Base-by-base conservation (phyloP, 495 filamentous ascomycete genomes). In the Tuber magnatum region DNA sequence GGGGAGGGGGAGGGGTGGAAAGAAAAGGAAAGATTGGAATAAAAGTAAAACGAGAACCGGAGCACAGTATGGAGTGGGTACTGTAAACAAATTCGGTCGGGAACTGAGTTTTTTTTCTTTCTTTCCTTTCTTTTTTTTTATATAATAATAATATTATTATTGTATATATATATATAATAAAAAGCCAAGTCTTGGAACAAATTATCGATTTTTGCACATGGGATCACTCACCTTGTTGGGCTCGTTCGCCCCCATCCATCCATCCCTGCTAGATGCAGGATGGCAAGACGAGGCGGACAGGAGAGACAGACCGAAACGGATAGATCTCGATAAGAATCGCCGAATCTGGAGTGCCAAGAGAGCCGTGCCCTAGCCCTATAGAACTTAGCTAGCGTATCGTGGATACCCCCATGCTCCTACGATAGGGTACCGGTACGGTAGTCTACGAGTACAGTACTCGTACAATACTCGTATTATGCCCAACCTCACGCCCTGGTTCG, bases 171-270 rank as follows among this genome's bases (percentile, higher is more conserved):
- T n/a, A n/a, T n/a, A n/a, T n/a, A n/a, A n/a, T n/a, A n/a, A n/a
- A n/a, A n/a, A 40, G 7, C 7, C 39, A 7, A 40, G 39, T 40
- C 7, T 46, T 20, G 1, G 51, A 32, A 61, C 24, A 61, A 35
- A 65, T 65, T 65, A 32, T 65, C 56, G 56, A 65, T 65, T 65
- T 35, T 65, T 65, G 56, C 56, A 65, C 56, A 35, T 28, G 32
- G 5, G 16, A 65, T 65, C 56, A 65, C 56, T 65, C 56, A 65
- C 56, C 7, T 3, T 40, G 39, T 40, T 40, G 2, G 39, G 39
- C 56, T 18, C 12, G 4, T 35, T 61, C 28, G 12, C 51, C 22
- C 46, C 22, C 18, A 9, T 18, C 22, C 46, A 8, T 24, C 9
- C 48, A n/a, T n/a, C 51, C 51, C 51, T 61, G n/a, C 51, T 3